phyloP scores from a whole-genome alignment of 2,329 filamentous ascomycete genomes.

The Nigrospora sphaerica region DNA sequence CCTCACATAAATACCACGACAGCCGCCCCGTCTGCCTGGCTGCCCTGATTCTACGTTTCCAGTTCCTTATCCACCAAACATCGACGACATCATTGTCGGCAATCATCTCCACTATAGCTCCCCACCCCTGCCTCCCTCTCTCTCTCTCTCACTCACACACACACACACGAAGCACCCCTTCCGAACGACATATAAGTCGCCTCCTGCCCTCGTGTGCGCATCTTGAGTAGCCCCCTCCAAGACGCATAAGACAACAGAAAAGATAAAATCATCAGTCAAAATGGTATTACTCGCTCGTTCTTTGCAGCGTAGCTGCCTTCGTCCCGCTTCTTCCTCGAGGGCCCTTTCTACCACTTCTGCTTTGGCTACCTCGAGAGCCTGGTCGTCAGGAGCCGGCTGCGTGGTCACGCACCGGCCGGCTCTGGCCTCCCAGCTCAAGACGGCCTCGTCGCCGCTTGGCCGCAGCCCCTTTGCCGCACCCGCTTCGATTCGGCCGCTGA shows the following conservation, averaged over 20 bases:
- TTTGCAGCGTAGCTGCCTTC: constrained; percentile 34
- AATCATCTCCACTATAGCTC: constrained; percentile 1
- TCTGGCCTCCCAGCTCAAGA: constrained; percentile 11
- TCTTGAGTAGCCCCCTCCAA: too few relatives aligned
- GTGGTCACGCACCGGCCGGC: constrained; percentile 15
- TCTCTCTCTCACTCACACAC: too few relatives aligned
- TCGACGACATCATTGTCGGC: constrained; percentile 1
- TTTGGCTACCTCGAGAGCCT: constrained; percentile 13
- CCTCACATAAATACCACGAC: constrained; percentile 1
- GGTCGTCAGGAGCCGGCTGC: constrained; percentile 12
- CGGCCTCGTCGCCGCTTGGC: constrained; percentile 40
- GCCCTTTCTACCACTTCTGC: constrained; percentile 18
- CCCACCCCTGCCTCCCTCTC: not conserved
- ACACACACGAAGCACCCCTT: too few relatives aligned
- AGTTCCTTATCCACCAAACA: not conserved
- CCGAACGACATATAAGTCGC: too few relatives aligned
- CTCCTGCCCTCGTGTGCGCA: too few relatives aligned
- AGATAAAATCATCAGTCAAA: constrained; percentile 11
- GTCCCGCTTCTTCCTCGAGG: constrained; percentile 12
- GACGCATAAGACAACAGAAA: too few relatives aligned
- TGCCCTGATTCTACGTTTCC: not conserved
- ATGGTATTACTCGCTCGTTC: constrained; percentile 54
- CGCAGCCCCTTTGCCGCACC: constrained; percentile 15
- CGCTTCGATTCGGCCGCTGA: constrained; percentile 55
- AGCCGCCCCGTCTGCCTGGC: not conserved